Base-by-base conservation (phyloP, 1,284 basidiomycete species). In the Mycena sp. region DNA sequence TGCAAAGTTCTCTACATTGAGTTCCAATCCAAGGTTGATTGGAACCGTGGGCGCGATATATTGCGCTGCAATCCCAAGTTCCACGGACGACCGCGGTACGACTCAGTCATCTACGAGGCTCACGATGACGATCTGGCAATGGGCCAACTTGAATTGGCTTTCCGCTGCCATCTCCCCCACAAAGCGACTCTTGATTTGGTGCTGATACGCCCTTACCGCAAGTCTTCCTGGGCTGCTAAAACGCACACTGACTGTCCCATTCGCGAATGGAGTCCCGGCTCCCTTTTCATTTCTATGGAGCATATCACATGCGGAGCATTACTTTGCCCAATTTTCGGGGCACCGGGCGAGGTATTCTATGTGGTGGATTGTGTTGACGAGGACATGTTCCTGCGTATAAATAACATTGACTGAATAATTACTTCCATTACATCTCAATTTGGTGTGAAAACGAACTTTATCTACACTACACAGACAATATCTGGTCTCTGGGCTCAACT, bases 321-420 rank as follows among this genome's bases (percentile, higher is more conserved):
- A 17, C 44, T 54, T 3, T 51, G 46, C n/a, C 60, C 60, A 5
- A 62, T 62, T 14, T 62, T 62, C 17, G 60, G 54, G 11, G 60
- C 53, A 16, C 16, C 60, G 12, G 2, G 54, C 2, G 30, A 62
- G 25, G 46, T 57, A 25, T 62, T 62, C 28, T 62, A 62, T 25
- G 60, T 62, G 17, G 38, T 62, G 7, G 60, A 62, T 38, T 62
- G 60, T 51, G 49, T 62, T 23, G 60, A 62, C 37, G 60, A 50
- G 38, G 60, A 62, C 40, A 62, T 62, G 60, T 62, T 45, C 19
- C 25, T 62, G 19, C 60, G 60, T 25, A 14, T 61, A 44, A 48
- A 61, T 32, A n/a, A 25, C 1, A 61, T 61, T 2, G 44, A 61
- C 9, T 59, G 38, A 51, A 37, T 49, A 23, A 45, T 52, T 37